A percentile compares a stretch with the other conserved stretches of the same genome.
These are phyloP conservation scores for Colletotrichum chlorophyti DNA, from an alignment of 2,329 filamentous ascomycete species.

Conservation along the genomic window DNA sequence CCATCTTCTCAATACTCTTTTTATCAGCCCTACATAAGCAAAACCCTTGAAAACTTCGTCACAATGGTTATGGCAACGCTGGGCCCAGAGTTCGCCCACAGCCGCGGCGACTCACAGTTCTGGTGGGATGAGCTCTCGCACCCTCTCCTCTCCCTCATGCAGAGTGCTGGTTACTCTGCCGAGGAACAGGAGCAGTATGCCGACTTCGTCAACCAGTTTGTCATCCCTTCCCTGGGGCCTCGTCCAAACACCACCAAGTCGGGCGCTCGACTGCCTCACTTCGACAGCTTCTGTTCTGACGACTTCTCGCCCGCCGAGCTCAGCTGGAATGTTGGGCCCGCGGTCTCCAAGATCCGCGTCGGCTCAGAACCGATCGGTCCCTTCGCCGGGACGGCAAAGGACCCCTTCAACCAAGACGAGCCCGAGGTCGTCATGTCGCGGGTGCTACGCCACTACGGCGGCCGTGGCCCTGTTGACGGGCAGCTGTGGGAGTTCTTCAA, in stretches of 20 bases:
- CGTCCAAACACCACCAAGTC: constrained; percentile 7
- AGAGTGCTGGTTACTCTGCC: constrained; percentile 23
- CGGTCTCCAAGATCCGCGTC: constrained; percentile 37
- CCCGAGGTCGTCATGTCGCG: constrained; percentile 29
- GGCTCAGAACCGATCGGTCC: constrained; percentile 40
- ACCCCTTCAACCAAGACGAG: constrained; percentile 34
- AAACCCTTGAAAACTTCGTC: too few species aligned
- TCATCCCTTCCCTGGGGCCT: constrained; percentile 12
- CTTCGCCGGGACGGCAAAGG: constrained; percentile 34
- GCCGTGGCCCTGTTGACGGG: not conserved
- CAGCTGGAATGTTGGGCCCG: constrained; percentile 42
- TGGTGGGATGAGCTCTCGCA: constrained; percentile 13
- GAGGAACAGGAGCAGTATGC: constrained; percentile 9
- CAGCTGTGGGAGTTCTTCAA: constrained; percentile 33
- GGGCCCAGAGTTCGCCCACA: not conserved
- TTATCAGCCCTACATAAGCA: too few species aligned
- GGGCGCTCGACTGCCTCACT: constrained; percentile 8
- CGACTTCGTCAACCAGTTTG: constrained; percentile 13
- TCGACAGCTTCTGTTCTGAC: constrained; percentile 34
- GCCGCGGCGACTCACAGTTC: not conserved
- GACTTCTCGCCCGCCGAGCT: constrained; percentile 44
- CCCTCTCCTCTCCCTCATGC: constrained; percentile 17
- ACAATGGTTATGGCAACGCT: constrained; percentile 10
- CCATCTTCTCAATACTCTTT: not conserved
- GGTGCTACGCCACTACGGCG: constrained; percentile 1